These are phyloP conservation scores for Pseudodiploospora longispora DNA, from an alignment of 2,329 filamentous ascomycete species.

Conservation along the genomic window DNA sequence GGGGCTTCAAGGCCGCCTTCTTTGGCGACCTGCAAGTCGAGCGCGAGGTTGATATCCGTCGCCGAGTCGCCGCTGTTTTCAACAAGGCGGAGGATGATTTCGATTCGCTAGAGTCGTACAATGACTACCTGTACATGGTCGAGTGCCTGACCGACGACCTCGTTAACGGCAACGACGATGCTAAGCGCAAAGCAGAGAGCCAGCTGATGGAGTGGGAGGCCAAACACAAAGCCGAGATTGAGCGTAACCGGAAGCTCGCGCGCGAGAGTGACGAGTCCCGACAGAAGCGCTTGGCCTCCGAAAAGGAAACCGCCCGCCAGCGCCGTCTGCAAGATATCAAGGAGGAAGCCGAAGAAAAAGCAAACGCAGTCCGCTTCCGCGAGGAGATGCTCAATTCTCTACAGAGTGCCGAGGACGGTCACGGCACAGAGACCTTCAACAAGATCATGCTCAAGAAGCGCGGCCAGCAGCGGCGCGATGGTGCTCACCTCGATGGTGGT, in stretches of 20 bases:
- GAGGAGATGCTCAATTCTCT: conserved; percentile 65
- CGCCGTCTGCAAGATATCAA: conserved; percentile 53
- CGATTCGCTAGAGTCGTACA: conserved; percentile 72
- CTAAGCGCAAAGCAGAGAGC: conserved; percentile 40
- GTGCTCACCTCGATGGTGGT: conserved; percentile 25
- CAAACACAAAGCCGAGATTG: conserved; percentile 61
- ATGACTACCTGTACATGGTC: conserved; percentile 90
- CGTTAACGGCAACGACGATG: conserved; percentile 61
- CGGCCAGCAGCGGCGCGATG: conserved; percentile 40
- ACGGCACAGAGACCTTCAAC: conserved; percentile 50
- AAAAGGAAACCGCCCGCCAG: conserved; percentile 55
- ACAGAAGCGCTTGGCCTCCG: conserved; percentile 49
- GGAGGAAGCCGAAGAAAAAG: conserved; percentile 64
- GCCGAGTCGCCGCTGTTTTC: conserved; percentile 70
- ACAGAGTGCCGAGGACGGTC: conserved; percentile 49
- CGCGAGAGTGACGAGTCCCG: conserved; percentile 47
- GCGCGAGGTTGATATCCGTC: conserved; percentile 86
- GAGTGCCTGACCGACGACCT: conserved; percentile 88
- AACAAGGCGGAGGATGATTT: conserved; percentile 91
- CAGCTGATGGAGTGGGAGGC: conserved; percentile 56
- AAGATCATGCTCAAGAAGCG: conserved; percentile 68
- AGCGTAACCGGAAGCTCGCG: conserved; percentile 49
- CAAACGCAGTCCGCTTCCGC: conserved; percentile 53
- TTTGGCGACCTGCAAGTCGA: conserved; percentile 85
- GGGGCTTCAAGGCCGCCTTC: conserved; percentile 77